Percentiles rank a stretch among this genome's conserved stretches.
phyloP scores from a whole-genome alignment of 2,329 filamentous ascomycete genomes.

The Epichloe aotearoae region DNA sequence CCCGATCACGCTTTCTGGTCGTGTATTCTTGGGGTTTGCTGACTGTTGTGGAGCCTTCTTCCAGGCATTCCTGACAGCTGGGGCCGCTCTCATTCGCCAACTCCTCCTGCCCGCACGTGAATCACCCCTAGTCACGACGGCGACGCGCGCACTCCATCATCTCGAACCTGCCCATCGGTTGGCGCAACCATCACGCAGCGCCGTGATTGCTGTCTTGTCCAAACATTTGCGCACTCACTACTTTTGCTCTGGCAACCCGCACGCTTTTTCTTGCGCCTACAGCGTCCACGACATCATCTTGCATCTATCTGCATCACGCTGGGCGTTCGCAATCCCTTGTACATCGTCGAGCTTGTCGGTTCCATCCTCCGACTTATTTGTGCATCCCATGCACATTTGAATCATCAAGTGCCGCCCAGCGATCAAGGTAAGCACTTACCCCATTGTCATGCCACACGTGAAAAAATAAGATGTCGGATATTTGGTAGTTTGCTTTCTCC shows the following conservation, averaged over 20 bases:
- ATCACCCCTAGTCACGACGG: slow-evolving; percentile 2
- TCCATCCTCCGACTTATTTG: slow-evolving; percentile 1
- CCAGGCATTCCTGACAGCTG: background rate
- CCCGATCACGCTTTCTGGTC: background rate
- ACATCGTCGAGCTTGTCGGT: background rate
- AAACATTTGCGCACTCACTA: background rate
- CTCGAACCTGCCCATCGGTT: slow-evolving; percentile 2
- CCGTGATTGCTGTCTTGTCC: background rate
- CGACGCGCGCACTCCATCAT: slow-evolving; percentile 8
- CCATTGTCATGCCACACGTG: background rate
- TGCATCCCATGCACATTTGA: background rate
- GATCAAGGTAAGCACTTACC: background rate
- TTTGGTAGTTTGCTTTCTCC: background rate
- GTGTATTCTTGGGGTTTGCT: background rate
- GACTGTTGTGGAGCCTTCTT: slow-evolving; percentile 1
- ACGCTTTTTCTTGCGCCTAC: background rate
- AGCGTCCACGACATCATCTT: background rate
- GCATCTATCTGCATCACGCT: background rate
- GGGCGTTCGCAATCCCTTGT: background rate
- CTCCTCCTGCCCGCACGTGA: slow-evolving; percentile 4
- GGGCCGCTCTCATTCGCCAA: slow-evolving; percentile 3
- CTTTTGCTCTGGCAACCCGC: background rate
- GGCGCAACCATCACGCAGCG: slow-evolving; percentile 4
- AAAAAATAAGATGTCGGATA: background rate
- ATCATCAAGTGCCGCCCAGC: background rate